Evolutionary conservation across 2,329 filamentous ascomycete genomes (phyloP).

Genomic region (Aspergillus tubingensis): DNA sequence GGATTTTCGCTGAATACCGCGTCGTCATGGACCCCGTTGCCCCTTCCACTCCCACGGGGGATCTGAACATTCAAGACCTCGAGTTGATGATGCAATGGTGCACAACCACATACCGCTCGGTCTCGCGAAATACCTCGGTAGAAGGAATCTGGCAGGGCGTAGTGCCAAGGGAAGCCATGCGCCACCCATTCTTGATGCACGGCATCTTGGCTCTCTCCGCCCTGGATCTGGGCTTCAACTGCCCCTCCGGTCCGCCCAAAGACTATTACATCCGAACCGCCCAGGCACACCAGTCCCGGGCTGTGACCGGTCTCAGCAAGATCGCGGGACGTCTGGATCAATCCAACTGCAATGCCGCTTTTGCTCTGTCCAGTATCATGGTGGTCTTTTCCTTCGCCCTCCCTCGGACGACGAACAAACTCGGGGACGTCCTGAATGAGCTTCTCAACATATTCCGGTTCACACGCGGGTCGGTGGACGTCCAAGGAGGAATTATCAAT

Average conservation of each 20-base stretch:
- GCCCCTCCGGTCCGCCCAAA: conserved; percentile 18
- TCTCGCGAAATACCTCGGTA: conserved; percentile 27
- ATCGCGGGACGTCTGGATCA: conserved; percentile 22
- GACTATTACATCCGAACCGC: conserved; percentile 31
- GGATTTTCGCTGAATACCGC: conserved; percentile 9
- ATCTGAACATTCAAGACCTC: conserved; percentile 32
- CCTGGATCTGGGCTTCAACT: conserved; percentile 31
- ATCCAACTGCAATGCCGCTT: conserved; percentile 38
- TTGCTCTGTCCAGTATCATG: conserved; percentile 38
- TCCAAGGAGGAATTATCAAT: conserved; percentile 26
- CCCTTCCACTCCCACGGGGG: conserved; percentile 1
- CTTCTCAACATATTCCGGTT: conserved; percentile 33
- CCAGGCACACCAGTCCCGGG: conserved; percentile 30
- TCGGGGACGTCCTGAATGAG: conserved; percentile 29
- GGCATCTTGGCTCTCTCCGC: conserved; percentile 40
- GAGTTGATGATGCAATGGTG: conserved; percentile 42
- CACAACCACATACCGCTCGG: conserved; percentile 35
- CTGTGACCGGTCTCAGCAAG: conserved; percentile 28
- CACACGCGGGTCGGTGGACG: conserved; percentile 32
- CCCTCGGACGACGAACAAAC: conserved; percentile 15
- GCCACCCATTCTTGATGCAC: conserved; percentile 34
- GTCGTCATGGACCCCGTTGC: conserved; percentile 11
- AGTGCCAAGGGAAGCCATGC: conserved; percentile 34
- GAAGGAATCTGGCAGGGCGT: conserved; percentile 35
- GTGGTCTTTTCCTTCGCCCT: conserved; percentile 39